Evolutionary conservation across 139 green algal species (phyloP), one percentile per base, ranked within the genome.

Genomic region (Haematococcus sp.): DNA sequence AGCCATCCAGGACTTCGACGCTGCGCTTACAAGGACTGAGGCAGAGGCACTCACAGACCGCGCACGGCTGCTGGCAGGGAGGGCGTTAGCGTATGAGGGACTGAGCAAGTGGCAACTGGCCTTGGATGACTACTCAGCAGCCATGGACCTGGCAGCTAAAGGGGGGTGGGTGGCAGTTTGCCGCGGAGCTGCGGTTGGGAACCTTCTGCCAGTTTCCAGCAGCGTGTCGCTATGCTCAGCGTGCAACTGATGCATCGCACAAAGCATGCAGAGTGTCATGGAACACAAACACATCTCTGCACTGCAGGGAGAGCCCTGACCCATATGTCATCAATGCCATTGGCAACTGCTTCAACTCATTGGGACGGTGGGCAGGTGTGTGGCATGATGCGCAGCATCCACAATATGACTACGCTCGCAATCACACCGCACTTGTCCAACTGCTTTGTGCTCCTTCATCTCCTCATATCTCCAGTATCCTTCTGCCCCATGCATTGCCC

Each of bases 261-360:
- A n/a, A n/a, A n/a, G n/a, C n/a, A n/a, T n/a, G n/a, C n/a, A n/a
- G n/a, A n/a, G n/a, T n/a, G n/a, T n/a, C n/a, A n/a, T n/a, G n/a
- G n/a, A n/a, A n/a, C n/a, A n/a, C n/a, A n/a, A 61, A 61, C 22
- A 4, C n/a, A 61, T 27, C 22, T 19, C n/a, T n/a, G n/a, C n/a
- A 30, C 2, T 68, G 44, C 67, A 82, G 76, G 46, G 76, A 82
- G 65, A 75, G 64, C 0, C 65, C 77, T 19, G 85, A 88, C 61
- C 91, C 93, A 0, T 97, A 95, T 61, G 64, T 97, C 0, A 77
- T 91, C 27, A 97, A 97, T 81, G 82, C 59, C 32, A 63, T 78
- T 2, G 93, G 93, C 68, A 97, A 97, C 81, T 92, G 83, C 74
- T 82, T 85, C 67, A 90, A 89, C 68, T 88, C 76, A 3, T 68